Percentiles rank a stretch among this genome's conserved stretches.
Evolutionary conservation across 1,284 basidiomycete genomes (phyloP).

Genomic region (Leccinum pallidistipes): DNA sequence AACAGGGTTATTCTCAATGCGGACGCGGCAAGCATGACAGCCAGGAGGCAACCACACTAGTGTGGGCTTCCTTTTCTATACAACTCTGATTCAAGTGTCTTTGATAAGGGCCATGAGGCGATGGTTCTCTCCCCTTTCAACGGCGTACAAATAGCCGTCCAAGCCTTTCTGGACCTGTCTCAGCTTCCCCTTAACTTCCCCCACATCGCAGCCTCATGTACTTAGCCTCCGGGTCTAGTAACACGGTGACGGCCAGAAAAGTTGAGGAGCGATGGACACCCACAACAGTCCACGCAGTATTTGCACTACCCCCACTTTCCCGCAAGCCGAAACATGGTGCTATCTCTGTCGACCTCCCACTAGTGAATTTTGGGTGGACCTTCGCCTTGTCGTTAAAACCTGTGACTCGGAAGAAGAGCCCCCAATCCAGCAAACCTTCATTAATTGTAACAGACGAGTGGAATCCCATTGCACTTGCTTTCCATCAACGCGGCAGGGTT

Average conservation of each 20-base stretch:
- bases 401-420: not conserved
- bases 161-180: not conserved
- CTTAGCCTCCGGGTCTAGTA: not conserved
- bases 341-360: conserved; percentile 12
- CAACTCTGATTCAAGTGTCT: not conserved
- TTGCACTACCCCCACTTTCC: not conserved
- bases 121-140: not conserved
- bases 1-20: too few species aligned
- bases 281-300: conserved; percentile 13
- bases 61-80: too few species aligned
- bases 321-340: not conserved
- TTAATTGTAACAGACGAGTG: not conserved
- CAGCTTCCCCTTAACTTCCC: not conserved
- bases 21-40: too few species aligned
- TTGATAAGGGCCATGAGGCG: not conserved
- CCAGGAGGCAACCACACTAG: too few species aligned
- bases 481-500: not conserved
- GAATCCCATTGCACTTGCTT: conserved; percentile 13
- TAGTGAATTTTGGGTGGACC: conserved; percentile 18
- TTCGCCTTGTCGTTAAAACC: conserved; percentile 14
- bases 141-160: not conserved
- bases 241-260: not conserved
- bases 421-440: not conserved
- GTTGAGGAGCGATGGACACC: conserved; percentile 20
- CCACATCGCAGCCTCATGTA: not conserved